Base-by-base conservation (phyloP, 495 filamentous ascomycete genomes). In the Talaromyces ruber region DNA sequence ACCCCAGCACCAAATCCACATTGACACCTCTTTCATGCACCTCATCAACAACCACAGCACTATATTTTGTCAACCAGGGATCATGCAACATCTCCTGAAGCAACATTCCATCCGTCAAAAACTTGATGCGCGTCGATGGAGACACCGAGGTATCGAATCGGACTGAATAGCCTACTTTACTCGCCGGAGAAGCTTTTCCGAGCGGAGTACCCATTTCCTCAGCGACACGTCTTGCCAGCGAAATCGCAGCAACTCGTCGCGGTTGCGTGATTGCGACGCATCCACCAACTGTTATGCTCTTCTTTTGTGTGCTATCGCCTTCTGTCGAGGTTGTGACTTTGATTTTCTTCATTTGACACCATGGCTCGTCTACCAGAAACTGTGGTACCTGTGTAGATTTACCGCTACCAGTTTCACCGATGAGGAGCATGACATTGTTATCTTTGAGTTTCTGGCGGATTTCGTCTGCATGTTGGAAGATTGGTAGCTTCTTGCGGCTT, bases 371-470 rank as follows among this genome's bases (percentile, higher is more conserved):
- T 39, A 86, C 80, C 16, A 99, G 76, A 52, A 96, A 97, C 65
- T 98, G 95, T 0, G 93, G 93, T 11, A 97, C 88, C 71, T 99
- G 95, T 0, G 95, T 99, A 79, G 88, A 92, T 75, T 99, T 99
- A 67, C 95, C 95, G 37, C 88, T 93, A 71, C 95, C 95, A 1
- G 95, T 99, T 67, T 97, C 93, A 73, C 95, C 95, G 24, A 93
- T 86, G 29, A 99, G 76, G 0, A 99, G 77, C 59, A 98, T 79
- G 24, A 97, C 83, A 70, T 97, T 84, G 50, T 88, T 85, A 8
- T 86, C 71, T 14, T 76, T 78, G 21, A 98, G 73, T 4, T 79
- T 76, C 28, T 78, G 67, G 3, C 87, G 85, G 58, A 98, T 92
- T 26, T 86, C 82, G 26, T 85, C 75, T 59, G 83, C 86, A 62